Base-by-base conservation (phyloP, 345 rosid species). In the Citrus cavaleriei region DNA sequence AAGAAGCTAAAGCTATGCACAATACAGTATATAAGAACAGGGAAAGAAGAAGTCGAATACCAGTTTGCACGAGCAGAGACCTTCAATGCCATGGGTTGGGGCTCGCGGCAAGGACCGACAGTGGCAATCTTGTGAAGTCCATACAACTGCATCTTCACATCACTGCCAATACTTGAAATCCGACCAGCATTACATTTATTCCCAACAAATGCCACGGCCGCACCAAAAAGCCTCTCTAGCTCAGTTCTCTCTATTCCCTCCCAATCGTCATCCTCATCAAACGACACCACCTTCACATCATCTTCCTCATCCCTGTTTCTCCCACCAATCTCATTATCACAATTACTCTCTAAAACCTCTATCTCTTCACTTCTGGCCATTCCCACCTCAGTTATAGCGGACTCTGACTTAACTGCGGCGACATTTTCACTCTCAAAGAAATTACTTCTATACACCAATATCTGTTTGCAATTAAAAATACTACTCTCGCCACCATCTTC, bases 51-150 rank as follows among this genome's bases (percentile, higher is more conserved):
- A 30, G 65, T 18, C 1, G 10, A 57, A 30, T 83, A 88, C 93
- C 91, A 83, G 62, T 89, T 87, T n/a, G 90, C 83, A 7, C 90
- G 83, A 76, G 90, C 88, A 58, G 90, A 87, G 78, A 86, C 46
- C 51, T 81, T 87, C 68, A 90, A 78, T 12, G 85, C 75, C 87
- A 83, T 77, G 12, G 89, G 89, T 25, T 74, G 89, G 59, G 87
- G 76, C 54, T 83, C 81, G 68, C n/a, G 70, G 84, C 90, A 87
- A 82, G 89, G 88, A 38, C 92, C 92, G 76, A 82, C 86, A 59
- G 83, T 85, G 24, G 87, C 93, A 79, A 89, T 59, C 86, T 85
- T 85, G 68, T 90, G 86, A 72, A 90, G 90, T 34, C 88, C 93
- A 72, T 85, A 82, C 37, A 90, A 62, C 79, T 81, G 75, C 81